phyloP scores from a whole-genome alignment of 2,329 filamentous ascomycete genomes.

The Penicillium sp. region DNA sequence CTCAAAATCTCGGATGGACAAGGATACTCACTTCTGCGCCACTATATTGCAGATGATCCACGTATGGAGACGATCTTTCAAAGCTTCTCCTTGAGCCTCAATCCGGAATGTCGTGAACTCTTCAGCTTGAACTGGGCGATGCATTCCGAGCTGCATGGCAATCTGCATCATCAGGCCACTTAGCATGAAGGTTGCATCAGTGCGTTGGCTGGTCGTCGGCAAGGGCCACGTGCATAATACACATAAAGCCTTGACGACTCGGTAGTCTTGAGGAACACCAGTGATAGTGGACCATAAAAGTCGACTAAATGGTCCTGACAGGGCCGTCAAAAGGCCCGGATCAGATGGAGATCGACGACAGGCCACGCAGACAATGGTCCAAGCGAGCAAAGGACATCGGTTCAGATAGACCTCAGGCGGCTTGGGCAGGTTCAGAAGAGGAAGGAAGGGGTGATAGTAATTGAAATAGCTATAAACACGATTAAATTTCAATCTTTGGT shows the following conservation, averaged over 20 bases:
- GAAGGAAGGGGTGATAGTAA: slow-evolving; percentile 64
- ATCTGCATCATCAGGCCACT: slow-evolving; percentile 67
- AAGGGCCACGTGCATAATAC: slow-evolving; percentile 65
- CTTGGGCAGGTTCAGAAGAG: slow-evolving; percentile 59
- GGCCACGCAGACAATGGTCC: slow-evolving; percentile 64
- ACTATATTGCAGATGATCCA: slow-evolving; percentile 70
- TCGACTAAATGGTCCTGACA: slow-evolving; percentile 54
- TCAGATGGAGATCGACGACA: slow-evolving; percentile 60
- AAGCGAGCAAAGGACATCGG: slow-evolving; percentile 62
- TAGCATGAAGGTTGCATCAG: slow-evolving; percentile 65
- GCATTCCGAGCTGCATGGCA: slow-evolving; percentile 64
- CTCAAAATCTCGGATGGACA: not conserved
- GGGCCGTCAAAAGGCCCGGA: slow-evolving; percentile 54
- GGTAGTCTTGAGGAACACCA: slow-evolving; percentile 62
- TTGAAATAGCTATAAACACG: slow-evolving; percentile 59
- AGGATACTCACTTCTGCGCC: slow-evolving; percentile 58
- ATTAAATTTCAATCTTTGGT: slow-evolving; percentile 13
- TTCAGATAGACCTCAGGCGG: slow-evolving; percentile 59
- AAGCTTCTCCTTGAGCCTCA: slow-evolving; percentile 60
- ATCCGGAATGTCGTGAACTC: slow-evolving; percentile 52
- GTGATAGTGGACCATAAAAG: slow-evolving; percentile 62
- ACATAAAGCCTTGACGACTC: slow-evolving; percentile 64
- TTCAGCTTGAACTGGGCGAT: slow-evolving; percentile 63
- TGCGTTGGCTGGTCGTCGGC: slow-evolving; percentile 62
- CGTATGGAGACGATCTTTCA: slow-evolving; percentile 64